Percentiles rank a stretch among this genome's conserved stretches.
These are phyloP conservation scores for Tubosaeta sp. DNA, from an alignment of 768 basidiomycete genomes.

Conservation along the genomic window DNA sequence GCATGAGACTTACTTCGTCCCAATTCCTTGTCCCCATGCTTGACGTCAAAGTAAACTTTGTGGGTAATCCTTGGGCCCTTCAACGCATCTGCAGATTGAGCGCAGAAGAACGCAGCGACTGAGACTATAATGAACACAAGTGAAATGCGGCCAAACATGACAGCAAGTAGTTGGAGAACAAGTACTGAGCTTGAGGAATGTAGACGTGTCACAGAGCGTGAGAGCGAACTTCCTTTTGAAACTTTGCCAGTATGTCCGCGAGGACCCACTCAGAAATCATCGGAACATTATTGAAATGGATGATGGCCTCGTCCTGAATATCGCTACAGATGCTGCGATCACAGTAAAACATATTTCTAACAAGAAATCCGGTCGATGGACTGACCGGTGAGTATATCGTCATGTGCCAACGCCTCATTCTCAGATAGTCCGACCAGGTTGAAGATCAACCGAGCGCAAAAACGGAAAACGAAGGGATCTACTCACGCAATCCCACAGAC, in stretches of 20 bases:
- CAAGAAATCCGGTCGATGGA: constrained; percentile 70
- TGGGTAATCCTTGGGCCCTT: constrained; percentile 88
- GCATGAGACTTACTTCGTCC: constrained; percentile 61
- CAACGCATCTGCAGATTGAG: constrained; percentile 68
- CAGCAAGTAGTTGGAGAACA: background rate
- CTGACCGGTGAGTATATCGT: constrained; percentile 55
- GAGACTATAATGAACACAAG: constrained; percentile 60
- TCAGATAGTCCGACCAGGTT: constrained; percentile 45
- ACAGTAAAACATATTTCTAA: constrained; percentile 24
- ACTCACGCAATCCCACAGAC: constrained; percentile 16
- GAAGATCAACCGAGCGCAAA: constrained; percentile 68
- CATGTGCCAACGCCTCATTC: background rate
- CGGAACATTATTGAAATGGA: constrained; percentile 55
- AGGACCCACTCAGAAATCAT: background rate
- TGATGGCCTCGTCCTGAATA: constrained; percentile 72
- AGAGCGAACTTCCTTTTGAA: constrained; percentile 22
- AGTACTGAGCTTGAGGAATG: constrained; percentile 16
- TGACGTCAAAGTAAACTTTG: constrained; percentile 93
- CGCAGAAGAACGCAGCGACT: constrained; percentile 66
- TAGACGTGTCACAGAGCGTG: constrained; percentile 22
- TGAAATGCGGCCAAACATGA: constrained; percentile 58
- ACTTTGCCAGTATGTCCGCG: background rate
- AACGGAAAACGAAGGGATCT: constrained; percentile 47
- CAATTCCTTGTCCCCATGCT: constrained; percentile 82
- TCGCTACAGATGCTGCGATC: constrained; percentile 41